These are phyloP conservation scores for Exobasidium cylindrosporum DNA, from an alignment of 1,284 basidiomycete species.

Conservation along the genomic window DNA sequence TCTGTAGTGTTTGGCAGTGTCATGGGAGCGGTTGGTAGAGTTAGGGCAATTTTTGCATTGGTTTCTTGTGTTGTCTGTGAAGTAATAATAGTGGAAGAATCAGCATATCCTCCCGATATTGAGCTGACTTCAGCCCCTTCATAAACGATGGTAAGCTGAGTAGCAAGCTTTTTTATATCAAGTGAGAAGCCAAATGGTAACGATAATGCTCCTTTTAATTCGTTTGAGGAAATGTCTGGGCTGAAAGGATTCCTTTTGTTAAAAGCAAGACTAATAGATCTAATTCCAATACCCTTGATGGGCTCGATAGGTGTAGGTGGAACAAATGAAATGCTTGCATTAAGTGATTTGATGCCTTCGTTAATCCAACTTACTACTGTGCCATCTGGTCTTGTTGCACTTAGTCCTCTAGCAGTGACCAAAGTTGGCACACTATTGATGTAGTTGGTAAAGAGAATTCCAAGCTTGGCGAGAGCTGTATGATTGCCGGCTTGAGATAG, in stretches of 20 bases:
- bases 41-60: conserved; percentile 67
- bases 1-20: conserved; percentile 62
- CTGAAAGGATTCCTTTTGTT: conserved; percentile 63
- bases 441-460: conserved; percentile 70
- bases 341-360: conserved; percentile 64
- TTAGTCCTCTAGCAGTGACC: conserved; percentile 64
- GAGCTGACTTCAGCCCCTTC: conserved; percentile 62
- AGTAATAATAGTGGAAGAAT: conserved; percentile 27
- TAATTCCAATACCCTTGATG: conserved; percentile 68
- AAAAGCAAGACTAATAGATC: conserved; percentile 65
- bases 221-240: conserved; percentile 64
- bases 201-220: conserved; percentile 65
- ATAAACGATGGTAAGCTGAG: conserved; percentile 64
- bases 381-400: conserved; percentile 63
- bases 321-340: conserved; percentile 66
- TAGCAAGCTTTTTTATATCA: conserved; percentile 67
- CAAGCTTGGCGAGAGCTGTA: conserved; percentile 62
- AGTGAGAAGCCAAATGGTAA: conserved; percentile 75
- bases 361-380: conserved; percentile 68
- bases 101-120: conserved; percentile 27
- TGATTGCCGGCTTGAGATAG: conserved; percentile 62
- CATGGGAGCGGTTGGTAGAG: conserved; percentile 64
- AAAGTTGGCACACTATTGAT: conserved; percentile 66
- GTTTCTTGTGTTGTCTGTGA: conserved; percentile 61
- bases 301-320: conserved; percentile 64